Evolutionary conservation across 2,329 filamentous ascomycete species (phyloP), one percentile per base, ranked within the genome.

Genomic region (Alternaria consortialis): DNA sequence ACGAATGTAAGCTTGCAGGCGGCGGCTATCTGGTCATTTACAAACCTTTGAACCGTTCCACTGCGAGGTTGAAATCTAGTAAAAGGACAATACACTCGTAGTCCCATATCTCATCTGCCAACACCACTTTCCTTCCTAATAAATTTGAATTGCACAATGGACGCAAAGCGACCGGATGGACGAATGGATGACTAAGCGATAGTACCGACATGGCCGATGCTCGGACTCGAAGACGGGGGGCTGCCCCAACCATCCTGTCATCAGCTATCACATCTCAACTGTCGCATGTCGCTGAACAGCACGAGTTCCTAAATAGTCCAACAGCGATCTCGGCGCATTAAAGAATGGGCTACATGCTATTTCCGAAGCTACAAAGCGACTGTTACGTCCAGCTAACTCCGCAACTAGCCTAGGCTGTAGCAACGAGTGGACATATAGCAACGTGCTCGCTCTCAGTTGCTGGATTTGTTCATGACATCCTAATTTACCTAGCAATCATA

Each of bases 201-300:
- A 27, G 53, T 23, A 60, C 53, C 58, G 17, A 60, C 53, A 59
- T 59, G 56, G 58, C 58, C 47, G 58, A 60, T 56, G 44, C 23
- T 60, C 53, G 53, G 58, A 57, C 58, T 34, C n/a, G 43, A 23
- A 32, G 39, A 20, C n/a, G 27, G 20, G 20, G 4, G 31, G 40
- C n/a, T 31, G 27, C 43, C 27, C 37, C 36, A 36, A 13, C 27
- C 32, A 20, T 43, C 29, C 12, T 46, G 25, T 20, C 46, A 9
- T 42, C 2, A n/a, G 29, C 15, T 32, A 34, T 12, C 12, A 37
- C 36, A 20, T 39, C 53, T 52, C 47, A 34, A 36, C 42, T 57
- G 27, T 53, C 29, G 36, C 40, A 25, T 42, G 5, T 20, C n/a
- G 15, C 27, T 7, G 32, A 7, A 29, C 13, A 40, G 20, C 20